These are phyloP conservation scores for Mucor indicus DNA, from an alignment of 371 early-diverging fungal species.

Conservation along the genomic window DNA sequence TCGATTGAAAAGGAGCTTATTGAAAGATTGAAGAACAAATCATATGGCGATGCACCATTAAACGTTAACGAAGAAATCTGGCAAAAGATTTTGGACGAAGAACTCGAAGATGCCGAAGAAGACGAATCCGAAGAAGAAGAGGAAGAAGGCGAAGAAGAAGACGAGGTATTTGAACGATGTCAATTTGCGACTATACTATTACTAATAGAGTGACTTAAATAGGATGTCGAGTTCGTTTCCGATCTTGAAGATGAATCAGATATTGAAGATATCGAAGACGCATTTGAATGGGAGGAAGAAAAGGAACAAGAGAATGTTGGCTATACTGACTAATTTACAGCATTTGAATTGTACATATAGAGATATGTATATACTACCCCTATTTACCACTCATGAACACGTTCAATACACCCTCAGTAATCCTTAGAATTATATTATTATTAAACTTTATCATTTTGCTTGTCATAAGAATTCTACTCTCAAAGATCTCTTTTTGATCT, in stretches of 20 bases:
- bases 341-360: no score
- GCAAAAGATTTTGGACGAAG: slow-evolving; percentile 73
- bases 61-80: slow-evolving; percentile 89
- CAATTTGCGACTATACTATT: no score
- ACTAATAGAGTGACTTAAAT: no score
- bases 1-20: slow-evolving; percentile 97
- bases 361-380: no score
- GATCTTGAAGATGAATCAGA: slow-evolving; percentile 37
- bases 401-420: no score
- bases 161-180: slow-evolving; percentile 43
- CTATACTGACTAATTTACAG: no score
- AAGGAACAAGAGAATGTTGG: slow-evolving; percentile 20
- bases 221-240: slow-evolving; percentile 28
- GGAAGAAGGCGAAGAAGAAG: slow-evolving; percentile 57
- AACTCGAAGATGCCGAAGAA: slow-evolving; percentile 66
- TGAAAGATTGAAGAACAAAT: slow-evolving; percentile 91
- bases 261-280: slow-evolving; percentile 34
- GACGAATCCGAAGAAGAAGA: slow-evolving; percentile 75
- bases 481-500: no score
- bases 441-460: no score
- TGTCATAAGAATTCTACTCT: no score
- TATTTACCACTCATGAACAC: no score
- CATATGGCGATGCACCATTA: slow-evolving; percentile 87
- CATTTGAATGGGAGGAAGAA: slow-evolving; percentile 32
- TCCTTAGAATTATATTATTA: no score